A percentile compares a stretch with the other conserved stretches of the same genome.
Evolutionary conservation across 768 basidiomycete genomes (phyloP).

Genomic region (Baorangia bicolor): DNA sequence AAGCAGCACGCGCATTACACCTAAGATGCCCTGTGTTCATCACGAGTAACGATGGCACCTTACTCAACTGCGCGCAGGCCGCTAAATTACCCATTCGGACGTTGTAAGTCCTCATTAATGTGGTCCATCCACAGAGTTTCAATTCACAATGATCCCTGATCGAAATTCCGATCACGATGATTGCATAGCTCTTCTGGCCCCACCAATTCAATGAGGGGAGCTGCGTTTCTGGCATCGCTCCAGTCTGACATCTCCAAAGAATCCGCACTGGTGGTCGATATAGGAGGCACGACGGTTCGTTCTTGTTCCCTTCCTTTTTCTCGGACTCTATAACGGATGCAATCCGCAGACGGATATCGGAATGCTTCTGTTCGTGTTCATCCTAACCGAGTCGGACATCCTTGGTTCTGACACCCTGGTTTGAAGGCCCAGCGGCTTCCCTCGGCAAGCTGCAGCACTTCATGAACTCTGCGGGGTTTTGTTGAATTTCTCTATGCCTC

Average conservation of each 20-base stretch:
- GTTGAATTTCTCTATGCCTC: conserved; percentile 61
- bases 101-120: conserved; percentile 35
- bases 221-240: conserved; percentile 54
- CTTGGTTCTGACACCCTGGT: conserved; percentile 12
- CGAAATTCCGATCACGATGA: conserved; percentile 6
- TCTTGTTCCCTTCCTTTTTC: conserved; percentile 4
- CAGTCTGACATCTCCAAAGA: conserved; percentile 34
- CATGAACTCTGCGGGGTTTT: conserved; percentile 60
- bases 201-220: conserved; percentile 72
- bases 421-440: conserved; percentile 51
- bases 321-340: conserved; percentile 12
- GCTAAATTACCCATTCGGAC: conserved; percentile 61
- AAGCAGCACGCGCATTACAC: conserved; percentile 46
- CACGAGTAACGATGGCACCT: conserved; percentile 61
- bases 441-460: conserved; percentile 60
- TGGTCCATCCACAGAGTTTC: conserved; percentile 10
- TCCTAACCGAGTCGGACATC: neutral
- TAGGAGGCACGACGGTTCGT: conserved; percentile 59
- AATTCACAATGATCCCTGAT: neutral
- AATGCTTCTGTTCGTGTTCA: conserved; percentile 42
- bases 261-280: conserved; percentile 54
- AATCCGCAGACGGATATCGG: conserved; percentile 52
- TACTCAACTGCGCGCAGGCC: conserved; percentile 49
- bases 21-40: conserved; percentile 52
- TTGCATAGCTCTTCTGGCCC: conserved; percentile 46